Base-by-base conservation (phyloP, 768 basidiomycete genomes). In the Suillus clintonianus region DNA sequence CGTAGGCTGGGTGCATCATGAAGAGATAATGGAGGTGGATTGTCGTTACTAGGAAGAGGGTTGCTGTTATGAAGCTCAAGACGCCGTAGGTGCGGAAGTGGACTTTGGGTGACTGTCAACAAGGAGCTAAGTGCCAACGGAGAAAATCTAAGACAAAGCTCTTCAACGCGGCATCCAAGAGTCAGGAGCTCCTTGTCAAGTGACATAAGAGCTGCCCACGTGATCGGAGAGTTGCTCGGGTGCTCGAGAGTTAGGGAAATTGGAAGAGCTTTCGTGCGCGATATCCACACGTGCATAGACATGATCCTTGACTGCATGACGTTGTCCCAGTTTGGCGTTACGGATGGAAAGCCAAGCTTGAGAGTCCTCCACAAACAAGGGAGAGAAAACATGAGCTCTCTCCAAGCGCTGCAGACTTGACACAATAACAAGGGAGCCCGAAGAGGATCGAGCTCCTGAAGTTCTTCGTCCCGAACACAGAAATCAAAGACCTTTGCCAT, bases 321-420 rank as follows among this genome's bases (percentile, higher is more conserved):
- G 0, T 57, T 62, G 36, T 72, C 70, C 74, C 74, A 75, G 30
- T 70, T 62, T 45, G 42, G 66, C 27, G 65, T 56, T 1, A n/a
- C 42, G 0, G 70, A 36, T 2, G 73, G 74, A 30, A 75, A 39
- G 22, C 70, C 72, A 61, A 75, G 64, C 8, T 66, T 70, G 41
- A 75, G 43, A 9, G 57, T 37, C 24, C 65, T 59, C 74, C 74
- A 75, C 15, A 75, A 30, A 4, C 65, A 68, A 14, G 73, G 68
- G 4, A 76, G 70, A 43, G 74, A 68, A 59, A 72, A 70, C 11
- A 75, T 34, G 59, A 75, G 75, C 36, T 60, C 61, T n/a, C 72
- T 67, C 74, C 74, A 75, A 24, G 75, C 70, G 43, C 71, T 69
- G 65, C 74, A 76, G 59, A 76, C 64, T 42, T 76, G 76, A 5